Evolutionary conservation across 2,329 filamentous ascomycete genomes (phyloP).

Genomic region (Trichoderma sp.): DNA sequence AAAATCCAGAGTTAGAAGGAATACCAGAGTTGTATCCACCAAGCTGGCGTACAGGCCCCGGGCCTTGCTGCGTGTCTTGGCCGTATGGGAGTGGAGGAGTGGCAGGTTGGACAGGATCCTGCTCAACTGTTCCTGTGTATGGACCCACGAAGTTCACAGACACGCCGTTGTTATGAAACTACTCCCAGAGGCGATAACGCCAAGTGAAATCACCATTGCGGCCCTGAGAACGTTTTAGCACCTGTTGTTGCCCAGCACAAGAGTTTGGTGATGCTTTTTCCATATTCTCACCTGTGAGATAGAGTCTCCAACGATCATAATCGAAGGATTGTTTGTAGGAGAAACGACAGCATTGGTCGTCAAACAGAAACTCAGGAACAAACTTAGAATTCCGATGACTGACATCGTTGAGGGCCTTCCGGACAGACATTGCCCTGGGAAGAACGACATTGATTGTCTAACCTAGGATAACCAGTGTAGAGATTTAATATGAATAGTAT

Average conservation of each 20-base stretch:
- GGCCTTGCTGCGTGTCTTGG: background rate
- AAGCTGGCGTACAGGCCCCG: background rate
- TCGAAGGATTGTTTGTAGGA: background rate
- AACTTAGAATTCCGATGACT: rapidly evolving
- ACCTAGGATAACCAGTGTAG: no score
- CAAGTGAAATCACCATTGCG: background rate
- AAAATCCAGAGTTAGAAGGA: background rate
- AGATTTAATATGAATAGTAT: no score
- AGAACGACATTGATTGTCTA: background rate
- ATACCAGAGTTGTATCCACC: background rate
- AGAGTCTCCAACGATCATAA: background rate
- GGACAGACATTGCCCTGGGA: background rate
- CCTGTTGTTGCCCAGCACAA: no score
- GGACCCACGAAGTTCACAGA: background rate
- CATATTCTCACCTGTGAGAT: no score
- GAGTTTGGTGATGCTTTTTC: no score
- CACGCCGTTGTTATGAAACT: background rate
- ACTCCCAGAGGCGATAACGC: background rate
- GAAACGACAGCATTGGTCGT: background rate
- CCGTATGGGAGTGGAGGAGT: background rate
- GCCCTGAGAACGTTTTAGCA: no score
- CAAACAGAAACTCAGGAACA: background rate
- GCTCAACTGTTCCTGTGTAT: background rate
- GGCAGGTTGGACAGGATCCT: background rate
- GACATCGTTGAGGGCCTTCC: background rate